Evolutionary conservation across 1,284 basidiomycete species (phyloP), one percentile per base, ranked within the genome.

Genomic region (Baeospora myosura): DNA sequence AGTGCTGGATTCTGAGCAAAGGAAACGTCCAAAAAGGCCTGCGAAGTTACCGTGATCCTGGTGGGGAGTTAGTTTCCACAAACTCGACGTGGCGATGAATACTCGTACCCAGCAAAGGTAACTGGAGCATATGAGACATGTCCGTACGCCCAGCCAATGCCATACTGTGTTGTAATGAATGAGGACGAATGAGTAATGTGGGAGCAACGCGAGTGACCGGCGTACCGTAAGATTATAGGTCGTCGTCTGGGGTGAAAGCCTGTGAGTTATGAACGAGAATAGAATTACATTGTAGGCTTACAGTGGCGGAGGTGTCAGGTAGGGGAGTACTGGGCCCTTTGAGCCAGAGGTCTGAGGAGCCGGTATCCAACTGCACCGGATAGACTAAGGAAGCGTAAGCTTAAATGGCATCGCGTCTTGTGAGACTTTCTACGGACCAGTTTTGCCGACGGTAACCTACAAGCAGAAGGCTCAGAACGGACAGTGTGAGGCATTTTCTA

Each of bases 271-370:
- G 18, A 2, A 11, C 3, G 8, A n/a, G 12, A 17, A 3, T n/a
- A 16, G 33, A n/a, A 34, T 16, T 52, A 40, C 47, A 40, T 29
- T 24, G 48, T 10, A 50, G 38, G 49, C 33, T n/a, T 17, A 20
- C 33, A 24, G 75, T 81, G 42, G 63, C 57, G 12, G 63, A 62
- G 23, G 68, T 55, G 48, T 71, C 69, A 8, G 81, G 76, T 43
- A 83, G 55, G 8, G 80, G 72, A 32, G 63, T 65, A 1, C 59
- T 52, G 3, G 64, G 38, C 18, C 73, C 73, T 52, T 77, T 68
- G 38, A 88, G 68, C 79, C 86, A 88, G n/a, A 89, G 68, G 61
- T 89, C 86, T 44, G 75, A 86, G 8, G 85, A 88, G 42, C 86
- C 86, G 0, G 85, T 88, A 60, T 89, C 86, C 34, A 89, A 64